Percentiles rank a stretch among this genome's conserved stretches.
Conservation (phyloP, 441 rosid genomes). For the Euphorbia schlechtendalii region DNA sequence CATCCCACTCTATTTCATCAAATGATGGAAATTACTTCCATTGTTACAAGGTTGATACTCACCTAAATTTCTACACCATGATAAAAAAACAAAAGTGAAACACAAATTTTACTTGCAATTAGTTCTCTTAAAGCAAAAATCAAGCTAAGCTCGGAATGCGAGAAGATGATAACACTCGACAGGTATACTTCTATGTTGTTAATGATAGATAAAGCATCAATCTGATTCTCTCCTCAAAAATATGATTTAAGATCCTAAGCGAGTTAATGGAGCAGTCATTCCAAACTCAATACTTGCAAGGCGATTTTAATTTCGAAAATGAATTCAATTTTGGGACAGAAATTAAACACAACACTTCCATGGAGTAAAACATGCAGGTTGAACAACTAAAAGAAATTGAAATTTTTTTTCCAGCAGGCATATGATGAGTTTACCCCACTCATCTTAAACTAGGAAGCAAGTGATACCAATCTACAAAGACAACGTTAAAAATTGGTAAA, state of each 20-base stretch:
- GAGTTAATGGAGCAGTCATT: neutral
- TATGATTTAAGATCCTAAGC: neutral
- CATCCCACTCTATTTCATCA: neutral
- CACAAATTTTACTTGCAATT: neutral
- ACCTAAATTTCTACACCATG: neutral
- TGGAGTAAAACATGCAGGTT: neutral
- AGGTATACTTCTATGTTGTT: neutral
- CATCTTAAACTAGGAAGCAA: too few relatives aligned
- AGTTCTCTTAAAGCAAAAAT: neutral
- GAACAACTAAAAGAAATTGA: neutral
- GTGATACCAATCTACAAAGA: neutral
- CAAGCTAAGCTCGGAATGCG: neutral
- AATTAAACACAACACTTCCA: neutral
- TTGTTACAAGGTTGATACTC: neutral
- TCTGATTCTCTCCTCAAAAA: neutral
- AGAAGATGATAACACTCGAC: neutral
- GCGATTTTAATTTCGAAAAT: neutral
- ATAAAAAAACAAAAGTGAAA: neutral
- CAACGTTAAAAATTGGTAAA: neutral
- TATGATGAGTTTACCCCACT: neutral
- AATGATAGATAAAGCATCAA: neutral
- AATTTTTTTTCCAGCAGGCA: neutral
- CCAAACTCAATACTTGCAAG: neutral
- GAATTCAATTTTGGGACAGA: neutral
- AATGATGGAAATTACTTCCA: neutral